A percentile compares a stretch with the other conserved stretches of the same genome.
These are phyloP conservation scores for Alternaria dauci DNA, from an alignment of 2,329 filamentous ascomycete genomes.

Conservation along the genomic window DNA sequence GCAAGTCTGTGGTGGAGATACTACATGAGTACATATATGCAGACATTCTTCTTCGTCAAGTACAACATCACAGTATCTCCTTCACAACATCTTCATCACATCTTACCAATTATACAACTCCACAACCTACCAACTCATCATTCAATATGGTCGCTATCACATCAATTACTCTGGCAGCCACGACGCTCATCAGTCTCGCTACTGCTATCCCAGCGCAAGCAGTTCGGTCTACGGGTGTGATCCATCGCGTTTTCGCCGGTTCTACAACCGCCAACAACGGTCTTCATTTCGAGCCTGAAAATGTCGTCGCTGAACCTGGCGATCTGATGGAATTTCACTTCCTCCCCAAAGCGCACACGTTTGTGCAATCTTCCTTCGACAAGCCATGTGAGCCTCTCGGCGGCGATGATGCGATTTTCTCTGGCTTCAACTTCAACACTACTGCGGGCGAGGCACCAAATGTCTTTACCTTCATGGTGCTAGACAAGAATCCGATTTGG, in stretches of 20 bases:
- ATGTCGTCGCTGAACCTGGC: slow-evolving; percentile 41
- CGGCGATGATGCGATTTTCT: slow-evolving; percentile 63
- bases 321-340: slow-evolving; percentile 60
- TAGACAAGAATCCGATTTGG: slow-evolving; percentile 76
- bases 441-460: slow-evolving; percentile 28
- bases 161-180: slow-evolving; percentile 27
- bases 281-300: slow-evolving; percentile 47
- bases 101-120: not conserved
- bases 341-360: slow-evolving; percentile 72
- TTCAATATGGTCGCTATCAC: slow-evolving; percentile 39
- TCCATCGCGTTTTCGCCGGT: slow-evolving; percentile 41
- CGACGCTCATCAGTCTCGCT: slow-evolving; percentile 31
- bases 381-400: slow-evolving; percentile 70
- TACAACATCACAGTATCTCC: slow-evolving; percentile 19
- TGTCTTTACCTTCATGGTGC: slow-evolving; percentile 73
- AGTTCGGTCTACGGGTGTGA: slow-evolving; percentile 32
- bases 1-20: slow-evolving; percentile 7
- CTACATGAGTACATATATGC: slow-evolving; percentile 22
- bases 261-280: slow-evolving; percentile 34
- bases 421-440: slow-evolving; percentile 68
- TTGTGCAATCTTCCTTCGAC: slow-evolving; percentile 77
- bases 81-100: slow-evolving; percentile 20
- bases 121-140: slow-evolving; percentile 4
- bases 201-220: slow-evolving; percentile 13
- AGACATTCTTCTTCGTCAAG: slow-evolving; percentile 11